phyloP scores from a whole-genome alignment of 75 land plant genomes.

The Picea sitchensis region DNA sequence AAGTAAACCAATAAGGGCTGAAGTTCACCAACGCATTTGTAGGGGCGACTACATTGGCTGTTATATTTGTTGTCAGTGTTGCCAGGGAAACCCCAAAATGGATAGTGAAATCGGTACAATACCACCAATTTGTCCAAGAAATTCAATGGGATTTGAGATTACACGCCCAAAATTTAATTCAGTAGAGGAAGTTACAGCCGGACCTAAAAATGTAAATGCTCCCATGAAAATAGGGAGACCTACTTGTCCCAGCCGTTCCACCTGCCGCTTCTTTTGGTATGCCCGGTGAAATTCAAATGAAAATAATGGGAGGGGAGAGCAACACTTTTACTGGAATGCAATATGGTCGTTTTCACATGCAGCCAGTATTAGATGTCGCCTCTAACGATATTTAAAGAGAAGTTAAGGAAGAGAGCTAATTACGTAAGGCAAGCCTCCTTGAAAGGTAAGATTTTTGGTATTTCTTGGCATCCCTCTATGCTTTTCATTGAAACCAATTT shows the following conservation, averaged over 20 bases:
- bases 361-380: background rate
- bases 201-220: conserved; percentile 71
- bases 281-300: conserved; percentile 64
- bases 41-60: conserved; percentile 93
- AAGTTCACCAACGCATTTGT: conserved; percentile 86
- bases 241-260: conserved; percentile 63
- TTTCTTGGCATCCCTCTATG: too few relatives aligned
- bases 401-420: too few relatives aligned
- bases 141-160: conserved; percentile 70
- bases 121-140: conserved; percentile 72
- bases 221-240: conserved; percentile 93
- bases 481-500: too few relatives aligned
- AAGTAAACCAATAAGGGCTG: conserved; percentile 60
- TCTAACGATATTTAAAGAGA: too few relatives aligned
- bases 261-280: conserved; percentile 42
- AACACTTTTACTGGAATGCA: background rate
- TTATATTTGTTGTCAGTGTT: conserved; percentile 87
- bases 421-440: too few relatives aligned
- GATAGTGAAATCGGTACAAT: conserved; percentile 36
- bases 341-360: background rate
- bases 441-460: too few relatives aligned
- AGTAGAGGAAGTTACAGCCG: conserved; percentile 87
- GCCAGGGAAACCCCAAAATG: conserved; percentile 79
- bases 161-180: conserved; percentile 65
- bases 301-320: background rate